These are phyloP conservation scores for Aureobasidium lini DNA, from an alignment of 2,329 filamentous ascomycete genomes.

Conservation along the genomic window DNA sequence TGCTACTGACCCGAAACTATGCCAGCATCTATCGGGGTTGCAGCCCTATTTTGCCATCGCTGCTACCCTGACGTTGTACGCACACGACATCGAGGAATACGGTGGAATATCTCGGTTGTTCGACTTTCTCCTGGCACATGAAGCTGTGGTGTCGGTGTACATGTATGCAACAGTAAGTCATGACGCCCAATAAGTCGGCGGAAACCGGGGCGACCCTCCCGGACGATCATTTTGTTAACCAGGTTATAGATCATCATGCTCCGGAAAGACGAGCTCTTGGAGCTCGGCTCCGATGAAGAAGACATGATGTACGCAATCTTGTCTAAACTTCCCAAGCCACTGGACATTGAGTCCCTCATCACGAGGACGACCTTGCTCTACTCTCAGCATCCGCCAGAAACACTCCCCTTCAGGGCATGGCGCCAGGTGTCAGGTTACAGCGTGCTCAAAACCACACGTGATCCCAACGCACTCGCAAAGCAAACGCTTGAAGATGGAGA, in stretches of 20 bases:
- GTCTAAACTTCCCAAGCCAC: slow-evolving; percentile 73
- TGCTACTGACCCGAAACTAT: slow-evolving; percentile 63
- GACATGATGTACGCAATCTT: slow-evolving; percentile 89
- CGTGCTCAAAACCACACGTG: slow-evolving; percentile 74
- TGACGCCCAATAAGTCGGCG: background rate
- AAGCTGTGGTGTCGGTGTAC: slow-evolving; percentile 85
- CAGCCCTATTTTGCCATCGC: slow-evolving; percentile 89
- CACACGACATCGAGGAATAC: slow-evolving; percentile 89
- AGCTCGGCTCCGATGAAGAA: slow-evolving; percentile 65
- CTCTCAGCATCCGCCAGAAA: slow-evolving; percentile 61
- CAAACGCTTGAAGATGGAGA: slow-evolving; percentile 62
- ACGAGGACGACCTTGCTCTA: slow-evolving; percentile 57
- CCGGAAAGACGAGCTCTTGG: slow-evolving; percentile 75
- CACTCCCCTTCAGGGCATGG: slow-evolving; percentile 60
- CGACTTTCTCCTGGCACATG: slow-evolving; percentile 79
- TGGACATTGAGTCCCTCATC: slow-evolving; percentile 75
- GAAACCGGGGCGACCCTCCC: background rate
- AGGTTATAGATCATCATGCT: slow-evolving; percentile 61
- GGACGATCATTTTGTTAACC: slow-evolving; percentile 2
- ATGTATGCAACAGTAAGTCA: slow-evolving; percentile 63
- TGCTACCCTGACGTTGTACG: slow-evolving; percentile 92
- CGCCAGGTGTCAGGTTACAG: slow-evolving; percentile 63
- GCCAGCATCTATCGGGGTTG: slow-evolving; percentile 47
- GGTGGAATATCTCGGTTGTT: slow-evolving; percentile 83
- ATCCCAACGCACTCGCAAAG: slow-evolving; percentile 40